phyloP scores from a whole-genome alignment of 2,329 filamentous ascomycete genomes.

The Sclerotinia sclerotiorum region DNA sequence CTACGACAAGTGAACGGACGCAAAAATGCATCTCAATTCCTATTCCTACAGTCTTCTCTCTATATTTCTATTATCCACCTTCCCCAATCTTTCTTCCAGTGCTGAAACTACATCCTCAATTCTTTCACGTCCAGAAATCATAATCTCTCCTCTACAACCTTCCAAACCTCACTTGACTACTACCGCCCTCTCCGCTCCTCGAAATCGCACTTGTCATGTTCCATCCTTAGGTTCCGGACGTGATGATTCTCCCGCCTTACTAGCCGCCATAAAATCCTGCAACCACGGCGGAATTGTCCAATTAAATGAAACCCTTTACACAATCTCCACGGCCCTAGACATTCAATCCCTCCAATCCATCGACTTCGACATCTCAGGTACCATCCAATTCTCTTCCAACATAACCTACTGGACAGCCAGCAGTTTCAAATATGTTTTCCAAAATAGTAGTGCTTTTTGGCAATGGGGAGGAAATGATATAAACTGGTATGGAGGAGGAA shows the following conservation, averaged over 20 bases:
- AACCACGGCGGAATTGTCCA: constrained; percentile 15
- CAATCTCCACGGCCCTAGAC: constrained; percentile 13
- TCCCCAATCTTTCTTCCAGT: constrained; percentile 7
- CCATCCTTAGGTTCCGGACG: neutral
- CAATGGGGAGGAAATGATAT: constrained; percentile 14
- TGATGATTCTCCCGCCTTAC: constrained; percentile 10
- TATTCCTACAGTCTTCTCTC: neutral
- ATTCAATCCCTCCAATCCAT: constrained; percentile 13
- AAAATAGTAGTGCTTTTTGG: constrained; percentile 12
- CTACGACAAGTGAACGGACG: neutral
- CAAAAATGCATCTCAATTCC: constrained; percentile 6
- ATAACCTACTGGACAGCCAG: constrained; percentile 9
- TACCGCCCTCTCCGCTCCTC: neutral
- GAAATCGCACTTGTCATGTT: constrained; percentile 17
- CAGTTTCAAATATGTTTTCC: constrained; percentile 14
- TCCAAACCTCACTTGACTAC: constrained; percentile 1
- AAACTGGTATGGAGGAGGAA: constrained; percentile 13
- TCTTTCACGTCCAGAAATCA: neutral
- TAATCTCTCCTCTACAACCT: constrained; percentile 14
- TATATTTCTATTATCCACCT: neutral
- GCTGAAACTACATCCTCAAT: neutral
- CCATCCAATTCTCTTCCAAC: constrained; percentile 11
- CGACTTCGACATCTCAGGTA: constrained; percentile 15
- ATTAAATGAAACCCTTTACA: constrained; percentile 15
- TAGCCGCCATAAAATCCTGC: constrained; percentile 15